Percentiles rank a stretch among this genome's conserved stretches.
These are phyloP conservation scores for Erythrobasidium yunnanense DNA, from an alignment of 768 basidiomycete genomes.

Conservation along the genomic window DNA sequence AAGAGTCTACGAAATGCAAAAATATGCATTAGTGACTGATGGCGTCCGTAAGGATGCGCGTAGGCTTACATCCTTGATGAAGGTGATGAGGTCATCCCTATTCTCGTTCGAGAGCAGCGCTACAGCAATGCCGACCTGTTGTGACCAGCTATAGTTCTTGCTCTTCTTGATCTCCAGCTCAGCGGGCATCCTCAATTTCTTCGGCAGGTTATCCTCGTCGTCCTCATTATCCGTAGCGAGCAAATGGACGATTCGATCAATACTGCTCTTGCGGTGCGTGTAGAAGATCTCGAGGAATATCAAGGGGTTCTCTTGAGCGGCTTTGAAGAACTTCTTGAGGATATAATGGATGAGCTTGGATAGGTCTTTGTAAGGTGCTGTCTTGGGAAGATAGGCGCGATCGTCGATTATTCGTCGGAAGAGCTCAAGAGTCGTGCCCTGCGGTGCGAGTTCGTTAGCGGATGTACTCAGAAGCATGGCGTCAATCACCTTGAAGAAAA, in stretches of 20 bases:
- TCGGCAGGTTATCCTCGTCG: conserved; percentile 36
- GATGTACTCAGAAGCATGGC: conserved; percentile 12
- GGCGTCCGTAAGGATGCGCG: conserved; percentile 18
- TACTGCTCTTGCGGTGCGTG: conserved; percentile 26
- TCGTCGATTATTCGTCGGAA: conserved; percentile 80
- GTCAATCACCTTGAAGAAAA: conserved; percentile 77
- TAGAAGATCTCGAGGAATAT: conserved; percentile 58
- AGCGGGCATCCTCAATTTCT: conserved; percentile 27
- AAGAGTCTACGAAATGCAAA: conserved; percentile 39
- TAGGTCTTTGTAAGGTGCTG: conserved; percentile 71
- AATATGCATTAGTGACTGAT: background rate
- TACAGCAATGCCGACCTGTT: conserved; percentile 78
- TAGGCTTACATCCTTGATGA: conserved; percentile 66
- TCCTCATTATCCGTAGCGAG: conserved; percentile 37
- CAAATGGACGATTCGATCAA: conserved; percentile 33
- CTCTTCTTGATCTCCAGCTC: conserved; percentile 33
- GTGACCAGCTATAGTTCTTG: conserved; percentile 53
- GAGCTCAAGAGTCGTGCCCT: conserved; percentile 80
- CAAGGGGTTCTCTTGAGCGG: conserved; percentile 69
- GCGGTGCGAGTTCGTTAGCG: conserved; percentile 21
- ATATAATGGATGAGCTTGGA: conserved; percentile 71
- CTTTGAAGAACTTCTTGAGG: conserved; percentile 88
- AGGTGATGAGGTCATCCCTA: conserved; percentile 57
- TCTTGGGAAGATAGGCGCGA: conserved; percentile 64
- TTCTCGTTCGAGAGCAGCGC: conserved; percentile 60